Evolutionary conservation across 73 alveolate genomes (phyloP).

Genomic region (Blepharisma japonicum): DNA sequence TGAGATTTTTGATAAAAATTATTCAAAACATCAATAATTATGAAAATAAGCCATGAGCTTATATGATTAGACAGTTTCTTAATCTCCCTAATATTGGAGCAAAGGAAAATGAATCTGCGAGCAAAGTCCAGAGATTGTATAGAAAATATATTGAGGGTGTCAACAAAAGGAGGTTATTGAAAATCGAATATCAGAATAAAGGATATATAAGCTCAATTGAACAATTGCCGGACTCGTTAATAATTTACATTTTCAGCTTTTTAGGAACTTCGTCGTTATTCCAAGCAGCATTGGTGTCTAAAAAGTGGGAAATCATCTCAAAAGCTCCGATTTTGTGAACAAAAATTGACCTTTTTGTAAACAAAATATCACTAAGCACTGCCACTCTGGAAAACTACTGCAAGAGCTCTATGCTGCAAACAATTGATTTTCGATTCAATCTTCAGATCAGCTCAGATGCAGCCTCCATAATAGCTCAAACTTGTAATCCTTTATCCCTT

Average conservation of each 20-base stretch:
- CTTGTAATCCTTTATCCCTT: constrained; percentile 45
- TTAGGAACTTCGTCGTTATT: constrained; percentile 24
- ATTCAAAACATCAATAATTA: not conserved
- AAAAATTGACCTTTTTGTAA: constrained; percentile 28
- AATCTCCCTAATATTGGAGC: not conserved
- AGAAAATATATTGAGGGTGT: not conserved
- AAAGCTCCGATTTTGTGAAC: constrained; percentile 42
- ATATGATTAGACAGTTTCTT: constrained; percentile 4
- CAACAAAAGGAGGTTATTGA: not conserved
- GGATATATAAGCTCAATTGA: constrained; percentile 39
- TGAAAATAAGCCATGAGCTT: not conserved
- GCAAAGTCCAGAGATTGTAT: constrained; percentile 16
- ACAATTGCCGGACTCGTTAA: constrained; percentile 31
- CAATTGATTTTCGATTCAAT: constrained; percentile 42
- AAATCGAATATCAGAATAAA: not conserved
- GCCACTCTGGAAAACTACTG: not conserved
- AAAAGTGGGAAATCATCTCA: constrained; percentile 19
- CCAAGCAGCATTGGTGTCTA: constrained; percentile 16
- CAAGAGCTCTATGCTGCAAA: constrained; percentile 33
- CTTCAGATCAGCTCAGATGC: constrained; percentile 35
- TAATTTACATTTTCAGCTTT: constrained; percentile 17
- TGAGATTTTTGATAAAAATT: not conserved
- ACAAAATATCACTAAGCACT: not conserved
- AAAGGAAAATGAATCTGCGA: constrained; percentile 11
- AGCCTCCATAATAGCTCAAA: constrained; percentile 34